Evolutionary conservation across 495 filamentous ascomycete genomes (phyloP), one percentile per base, ranked within the genome.

Genomic region (Penicillium antarcticum): DNA sequence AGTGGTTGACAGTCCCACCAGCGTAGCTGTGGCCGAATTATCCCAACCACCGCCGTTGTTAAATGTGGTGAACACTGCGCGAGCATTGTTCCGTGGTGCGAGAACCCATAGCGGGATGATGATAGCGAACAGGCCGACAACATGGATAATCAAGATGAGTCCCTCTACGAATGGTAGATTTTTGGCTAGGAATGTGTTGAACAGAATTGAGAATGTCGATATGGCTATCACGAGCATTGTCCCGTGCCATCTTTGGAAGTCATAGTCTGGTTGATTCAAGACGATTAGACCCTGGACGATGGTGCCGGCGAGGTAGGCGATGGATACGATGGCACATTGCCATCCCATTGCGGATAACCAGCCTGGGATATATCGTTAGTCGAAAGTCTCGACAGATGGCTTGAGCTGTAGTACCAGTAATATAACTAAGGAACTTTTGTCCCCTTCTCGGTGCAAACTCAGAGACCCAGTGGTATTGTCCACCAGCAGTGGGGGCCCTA

Each of bases 341-440:
- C 84, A 86, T 8, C 79, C 82, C 26, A 78, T 76, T 4, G 78
- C 76, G 26, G 72, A 78, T 18, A 87, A 68, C 84, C 83, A 87
- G 12, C 79, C 78, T 77, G 10, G 13, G 14, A 19, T 61, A 18
- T 60, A 42, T 10, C 31, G 6, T 35, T 41, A 33, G 14, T 7
- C 21, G 1, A 16, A 32, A 7, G 42, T 23, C 35, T 8, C 7
- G 40, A 35, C 9, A 18, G 3, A 39, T 12, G 12, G 12, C 21
- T 17, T 14, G 26, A 24, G 9, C 13, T 17, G 23, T 40, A 8
- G 35, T 66, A 72, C 80, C 80, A 40, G 80, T 79, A 31, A 83
- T 71, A 57, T 84, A 86, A 55, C 81, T 82, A 9, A 83, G 63
- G 35, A 80, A 80, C 45, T 80, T 82, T 48, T 81, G 80, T 34